These are phyloP conservation scores for Heterobasidion irregulare DNA, from an alignment of 1,284 basidiomycete species.

Conservation along the genomic window DNA sequence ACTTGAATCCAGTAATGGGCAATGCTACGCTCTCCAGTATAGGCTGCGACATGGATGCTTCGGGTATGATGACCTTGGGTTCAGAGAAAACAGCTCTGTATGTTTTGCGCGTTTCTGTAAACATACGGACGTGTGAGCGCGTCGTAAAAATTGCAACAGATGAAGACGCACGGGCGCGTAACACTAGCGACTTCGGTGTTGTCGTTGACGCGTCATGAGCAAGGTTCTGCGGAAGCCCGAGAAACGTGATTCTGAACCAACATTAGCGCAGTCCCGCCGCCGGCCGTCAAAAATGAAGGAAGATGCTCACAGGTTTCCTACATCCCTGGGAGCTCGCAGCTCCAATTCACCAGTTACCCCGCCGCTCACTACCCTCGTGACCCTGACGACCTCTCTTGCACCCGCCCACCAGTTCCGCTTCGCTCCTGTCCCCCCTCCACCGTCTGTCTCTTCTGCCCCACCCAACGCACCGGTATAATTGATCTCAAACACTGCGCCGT, in stretches of 20 bases:
- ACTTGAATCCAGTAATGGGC: too few species aligned
- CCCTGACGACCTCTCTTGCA: constrained; percentile 63
- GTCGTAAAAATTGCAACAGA: neutral
- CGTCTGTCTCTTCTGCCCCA: constrained; percentile 42
- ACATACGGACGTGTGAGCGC: neutral
- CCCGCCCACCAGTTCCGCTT: constrained; percentile 81
- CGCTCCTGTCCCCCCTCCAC: constrained; percentile 40
- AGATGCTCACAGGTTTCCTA: constrained; percentile 62
- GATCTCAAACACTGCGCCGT: constrained; percentile 81
- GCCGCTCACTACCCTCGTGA: constrained; percentile 66
- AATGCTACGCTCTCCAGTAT: too few species aligned
- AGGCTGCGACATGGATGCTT: too few species aligned
- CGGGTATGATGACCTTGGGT: constrained; percentile 52
- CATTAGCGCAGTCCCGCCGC: neutral
- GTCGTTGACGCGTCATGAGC: constrained; percentile 56
- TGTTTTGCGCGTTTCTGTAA: constrained; percentile 41
- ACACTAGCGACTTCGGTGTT: constrained; percentile 54
- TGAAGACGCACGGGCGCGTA: constrained; percentile 61
- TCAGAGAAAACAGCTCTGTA: constrained; percentile 71
- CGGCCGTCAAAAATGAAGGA: neutral
- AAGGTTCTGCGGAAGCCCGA: constrained; percentile 58
- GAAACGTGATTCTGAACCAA: constrained; percentile 40
- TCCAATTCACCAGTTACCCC: constrained; percentile 50
- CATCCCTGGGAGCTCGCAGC: constrained; percentile 59
- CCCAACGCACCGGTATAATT: constrained; percentile 67